Evolutionary conservation across 1,284 basidiomycete genomes (phyloP).

Genomic region (Cutaneotrichosporon daszewskae): DNA sequence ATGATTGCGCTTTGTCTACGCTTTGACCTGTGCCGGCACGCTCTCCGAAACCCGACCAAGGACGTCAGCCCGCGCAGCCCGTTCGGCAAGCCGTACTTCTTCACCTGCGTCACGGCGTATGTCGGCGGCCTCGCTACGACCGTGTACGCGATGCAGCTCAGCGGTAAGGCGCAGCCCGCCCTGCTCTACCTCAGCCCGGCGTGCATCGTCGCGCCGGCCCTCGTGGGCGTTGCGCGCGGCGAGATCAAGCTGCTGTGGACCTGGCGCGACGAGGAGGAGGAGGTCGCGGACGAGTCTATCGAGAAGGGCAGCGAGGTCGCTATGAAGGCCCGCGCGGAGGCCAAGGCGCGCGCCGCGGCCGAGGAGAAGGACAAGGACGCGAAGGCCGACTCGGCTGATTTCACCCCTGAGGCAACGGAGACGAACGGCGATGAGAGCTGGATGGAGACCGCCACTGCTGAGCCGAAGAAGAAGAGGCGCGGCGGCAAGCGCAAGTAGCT

Average conservation of each 20-base stretch:
- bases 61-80: conserved; percentile 26
- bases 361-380: conserved; percentile 2
- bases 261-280: conserved; percentile 32
- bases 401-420: conserved; percentile 4
- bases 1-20: conserved; percentile 84
- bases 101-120: conserved; percentile 66
- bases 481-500: conserved; percentile 15
- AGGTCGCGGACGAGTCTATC: conserved; percentile 26
- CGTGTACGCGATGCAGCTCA: conserved; percentile 81
- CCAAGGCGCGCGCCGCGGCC: conserved; percentile 10
- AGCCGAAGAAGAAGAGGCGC: conserved; percentile 4
- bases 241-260: conserved; percentile 39
- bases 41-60: conserved; percentile 18
- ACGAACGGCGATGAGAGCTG: conserved; percentile 32
- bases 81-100: conserved; percentile 75
- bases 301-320: conserved; percentile 39
- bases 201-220: conserved; percentile 50
- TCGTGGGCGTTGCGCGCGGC: conserved; percentile 41
- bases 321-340: conserved; percentile 22
- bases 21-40: conserved; percentile 62
- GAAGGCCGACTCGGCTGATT: neutral
- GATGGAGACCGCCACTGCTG: conserved; percentile 28
- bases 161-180: conserved; percentile 79
- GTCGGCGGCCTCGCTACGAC: conserved; percentile 70
- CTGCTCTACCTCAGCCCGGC: conserved; percentile 71